These are phyloP conservation scores for Aspergillus ochraceus DNA, from an alignment of 2,329 filamentous ascomycete genomes.

Conservation along the genomic window DNA sequence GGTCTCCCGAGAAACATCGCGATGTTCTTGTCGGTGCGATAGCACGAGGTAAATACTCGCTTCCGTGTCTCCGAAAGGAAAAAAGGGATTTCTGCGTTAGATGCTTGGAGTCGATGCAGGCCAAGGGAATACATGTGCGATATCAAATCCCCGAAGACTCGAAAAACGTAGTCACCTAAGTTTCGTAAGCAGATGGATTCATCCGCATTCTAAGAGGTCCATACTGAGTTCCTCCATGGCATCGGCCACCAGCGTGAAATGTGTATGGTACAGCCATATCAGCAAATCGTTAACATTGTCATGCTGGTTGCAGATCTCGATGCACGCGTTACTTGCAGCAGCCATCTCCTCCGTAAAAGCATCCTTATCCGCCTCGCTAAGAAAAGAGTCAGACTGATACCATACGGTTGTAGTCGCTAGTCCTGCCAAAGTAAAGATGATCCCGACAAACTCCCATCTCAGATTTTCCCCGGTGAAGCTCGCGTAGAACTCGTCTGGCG, in stretches of 20 bases:
- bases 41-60: constrained; percentile 1
- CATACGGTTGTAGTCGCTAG: neutral
- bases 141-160: neutral
- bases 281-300: constrained; percentile 5
- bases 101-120: neutral
- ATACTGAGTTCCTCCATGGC: constrained; percentile 5
- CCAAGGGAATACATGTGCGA: constrained; percentile 2
- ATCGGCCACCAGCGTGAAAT: neutral
- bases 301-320: constrained; percentile 7
- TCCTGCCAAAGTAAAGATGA: constrained; percentile 2
- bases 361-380: neutral
- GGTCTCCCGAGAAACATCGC: constrained; percentile 8
- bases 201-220: neutral
- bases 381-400: neutral
- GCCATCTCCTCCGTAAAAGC: constrained; percentile 7
- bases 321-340: constrained; percentile 2
- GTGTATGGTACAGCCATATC: neutral
- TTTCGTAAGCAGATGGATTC: neutral
- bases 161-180: neutral
- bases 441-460: constrained; percentile 7
- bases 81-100: neutral
- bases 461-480: constrained; percentile 4
- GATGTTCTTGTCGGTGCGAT: constrained; percentile 8
- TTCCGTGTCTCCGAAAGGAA: constrained; percentile 6
- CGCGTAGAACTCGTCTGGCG: constrained; percentile 3